Evolutionary conservation across 495 filamentous ascomycete genomes (phyloP).

Genomic region (Penicillium chermesinum): DNA sequence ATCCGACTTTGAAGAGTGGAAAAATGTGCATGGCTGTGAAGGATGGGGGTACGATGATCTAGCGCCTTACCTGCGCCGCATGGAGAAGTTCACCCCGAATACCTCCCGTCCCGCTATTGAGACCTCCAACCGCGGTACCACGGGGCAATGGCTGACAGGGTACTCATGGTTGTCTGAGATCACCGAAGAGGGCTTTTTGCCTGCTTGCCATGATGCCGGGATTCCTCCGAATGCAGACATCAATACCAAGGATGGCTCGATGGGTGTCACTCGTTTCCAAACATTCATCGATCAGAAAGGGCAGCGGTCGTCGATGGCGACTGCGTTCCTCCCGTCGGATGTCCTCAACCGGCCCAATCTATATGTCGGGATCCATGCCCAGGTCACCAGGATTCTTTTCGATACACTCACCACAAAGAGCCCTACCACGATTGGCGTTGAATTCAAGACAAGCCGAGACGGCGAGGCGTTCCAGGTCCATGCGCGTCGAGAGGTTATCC

Average conservation of each 20-base stretch:
- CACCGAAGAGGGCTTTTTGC: conserved; percentile 17
- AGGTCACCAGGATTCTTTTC: conserved; percentile 16
- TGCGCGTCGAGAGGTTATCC: conserved; percentile 29
- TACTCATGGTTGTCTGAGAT: conserved; percentile 22
- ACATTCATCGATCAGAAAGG: conserved; percentile 20
- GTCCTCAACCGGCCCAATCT: conserved; percentile 17
- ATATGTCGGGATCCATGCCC: conserved; percentile 14
- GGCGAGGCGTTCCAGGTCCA: conserved; percentile 20
- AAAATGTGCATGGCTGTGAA: conserved; percentile 12
- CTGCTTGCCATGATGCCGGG: conserved; percentile 14
- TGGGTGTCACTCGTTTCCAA: conserved; percentile 20
- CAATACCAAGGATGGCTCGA: conserved; percentile 10
- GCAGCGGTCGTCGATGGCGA: conserved; percentile 18
- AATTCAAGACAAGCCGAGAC: conserved; percentile 13
- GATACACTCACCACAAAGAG: conserved; percentile 6
- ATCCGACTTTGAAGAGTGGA: conserved; percentile 22
- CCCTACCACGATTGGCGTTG: conserved; percentile 14
- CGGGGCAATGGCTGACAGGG: conserved; percentile 13
- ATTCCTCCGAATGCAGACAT: conserved; percentile 13
- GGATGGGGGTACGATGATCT: conserved; percentile 17
- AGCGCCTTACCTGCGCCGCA: conserved; percentile 10
- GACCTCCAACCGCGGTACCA: conserved; percentile 7
- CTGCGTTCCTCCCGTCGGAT: conserved; percentile 14
- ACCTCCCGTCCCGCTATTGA: conserved; percentile 13
- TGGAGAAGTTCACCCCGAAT: conserved; percentile 20